Base-by-base conservation (phyloP, 2,329 filamentous ascomycete genomes). In the Apiospora rasikravindrae region DNA sequence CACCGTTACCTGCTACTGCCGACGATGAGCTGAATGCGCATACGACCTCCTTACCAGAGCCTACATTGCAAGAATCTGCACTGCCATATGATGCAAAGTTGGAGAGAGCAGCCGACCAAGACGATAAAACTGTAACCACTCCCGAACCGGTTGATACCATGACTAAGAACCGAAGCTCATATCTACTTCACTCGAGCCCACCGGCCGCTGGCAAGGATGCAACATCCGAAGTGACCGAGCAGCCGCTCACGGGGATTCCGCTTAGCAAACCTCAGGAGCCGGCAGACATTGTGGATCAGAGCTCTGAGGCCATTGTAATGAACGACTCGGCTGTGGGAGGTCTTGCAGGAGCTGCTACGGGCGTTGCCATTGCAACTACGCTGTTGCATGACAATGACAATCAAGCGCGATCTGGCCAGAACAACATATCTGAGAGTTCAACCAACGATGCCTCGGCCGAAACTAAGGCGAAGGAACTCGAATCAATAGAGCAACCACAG, bases 161-260 rank as follows among this genome's bases (percentile, higher is more conserved):
- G 72, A 83, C 82, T 8, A 85, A 84, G 75, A 81, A 84, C 73
- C 79, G 82, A 74, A 86, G 82, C 76, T 84, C 83, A 16, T 84
- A 84, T 74, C 75, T 86, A 22, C 80, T 84, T 42, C 77, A 82
- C 69, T 82, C 83, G 19, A 82, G 82, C 33, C 82, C 85, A 2
- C 78, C 81, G 19, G 80, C 81, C 8, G 72, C 76, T 26, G 77
- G 81, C 71, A 78, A 75, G n/a, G 71, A 76, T 71, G 77, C 76
- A 24, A 74, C 74, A 26, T 73, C 77, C 37, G 72, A 71, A 24
- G 24, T 75, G 67, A 67, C 75, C 64, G 73, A 77, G 70, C 76
- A 73, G 14, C 75, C 78, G 22, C 74, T 73, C 67, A 76, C 77
- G 53, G 73, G 77, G n/a, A 78, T 77, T 67, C 45, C 37, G 16